Evolutionary conservation across 208 protist species (phyloP).

Genomic region (Trypanosoma brucei): DNA sequence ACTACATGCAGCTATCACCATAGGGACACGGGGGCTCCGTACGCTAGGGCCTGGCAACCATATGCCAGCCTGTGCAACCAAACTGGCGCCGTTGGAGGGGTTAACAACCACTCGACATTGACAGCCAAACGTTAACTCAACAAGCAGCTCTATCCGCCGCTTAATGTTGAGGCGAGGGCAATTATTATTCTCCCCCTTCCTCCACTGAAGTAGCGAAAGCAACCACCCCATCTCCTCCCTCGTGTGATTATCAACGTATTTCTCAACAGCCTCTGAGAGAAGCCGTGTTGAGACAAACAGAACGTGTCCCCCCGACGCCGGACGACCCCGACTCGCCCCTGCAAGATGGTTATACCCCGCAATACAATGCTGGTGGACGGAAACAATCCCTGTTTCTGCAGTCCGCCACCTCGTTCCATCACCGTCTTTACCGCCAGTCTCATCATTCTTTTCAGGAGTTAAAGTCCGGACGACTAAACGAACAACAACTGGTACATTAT

Average conservation of each 20-base stretch:
- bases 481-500: slow-evolving; percentile 5
- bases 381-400: slow-evolving; percentile 4
- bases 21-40: slow-evolving; percentile 6
- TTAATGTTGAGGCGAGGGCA: slow-evolving; percentile 18
- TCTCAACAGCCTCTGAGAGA: slow-evolving; percentile 14
- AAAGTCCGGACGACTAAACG: slow-evolving; percentile 12
- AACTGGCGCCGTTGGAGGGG: neutral
- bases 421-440: neutral
- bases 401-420: neutral
- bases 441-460: neutral
- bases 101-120: slow-evolving; percentile 23
- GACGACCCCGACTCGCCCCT: neutral
- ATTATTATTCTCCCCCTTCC: slow-evolving; percentile 2
- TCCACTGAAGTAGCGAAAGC: slow-evolving; percentile 10
- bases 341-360: slow-evolving; percentile 9
- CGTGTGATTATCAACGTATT: slow-evolving; percentile 11
- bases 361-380: slow-evolving; percentile 9
- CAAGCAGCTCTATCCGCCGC: slow-evolving; percentile 21
- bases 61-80: slow-evolving; percentile 14
- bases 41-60: slow-evolving; percentile 13
- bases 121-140: slow-evolving; percentile 24
- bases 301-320: slow-evolving; percentile 2
- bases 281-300: slow-evolving; percentile 21
- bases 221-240: slow-evolving; percentile 10
- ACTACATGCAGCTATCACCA: slow-evolving; percentile 13